These are phyloP conservation scores for Dentipellis fragilis DNA, from an alignment of 768 basidiomycete species.

Conservation along the genomic window DNA sequence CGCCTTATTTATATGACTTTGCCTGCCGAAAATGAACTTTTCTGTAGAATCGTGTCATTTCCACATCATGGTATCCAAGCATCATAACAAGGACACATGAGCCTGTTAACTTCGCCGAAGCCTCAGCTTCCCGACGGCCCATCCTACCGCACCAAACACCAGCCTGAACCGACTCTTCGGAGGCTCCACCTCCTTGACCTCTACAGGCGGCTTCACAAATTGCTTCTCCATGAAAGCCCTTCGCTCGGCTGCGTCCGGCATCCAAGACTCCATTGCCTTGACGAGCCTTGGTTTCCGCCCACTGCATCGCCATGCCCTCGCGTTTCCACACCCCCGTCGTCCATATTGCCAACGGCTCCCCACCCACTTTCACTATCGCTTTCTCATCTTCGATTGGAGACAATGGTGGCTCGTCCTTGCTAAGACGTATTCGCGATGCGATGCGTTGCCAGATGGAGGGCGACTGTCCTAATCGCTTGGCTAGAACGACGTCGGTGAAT, in stretches of 20 bases:
- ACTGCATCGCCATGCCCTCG: conserved; percentile 54
- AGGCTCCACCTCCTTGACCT: neutral
- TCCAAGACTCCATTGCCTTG: conserved; percentile 31
- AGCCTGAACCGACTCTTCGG: neutral
- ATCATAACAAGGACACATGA: too few relatives aligned
- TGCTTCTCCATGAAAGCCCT: conserved; percentile 3
- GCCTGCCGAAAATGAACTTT: too few relatives aligned
- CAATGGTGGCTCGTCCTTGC: neutral
- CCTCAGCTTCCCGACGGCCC: neutral
- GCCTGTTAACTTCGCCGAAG: neutral
- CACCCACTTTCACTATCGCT: neutral
- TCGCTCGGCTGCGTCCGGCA: conserved; percentile 11
- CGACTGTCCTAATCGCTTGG: conserved; percentile 52
- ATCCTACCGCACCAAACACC: neutral
- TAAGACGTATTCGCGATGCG: neutral
- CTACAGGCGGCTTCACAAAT: conserved; percentile 12
- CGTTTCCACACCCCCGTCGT: conserved; percentile 61
- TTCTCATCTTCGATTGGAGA: neutral
- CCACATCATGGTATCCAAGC: too few relatives aligned
- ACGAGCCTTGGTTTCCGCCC: conserved; percentile 46
- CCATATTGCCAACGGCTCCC: conserved; percentile 52
- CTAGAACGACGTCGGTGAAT: conserved; percentile 85
- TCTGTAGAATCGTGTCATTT: too few relatives aligned
- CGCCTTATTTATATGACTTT: too few relatives aligned
- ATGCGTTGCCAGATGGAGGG: conserved; percentile 2